Base-by-base conservation (phyloP, 495 filamentous ascomycete species). In the Niebla homalea region DNA sequence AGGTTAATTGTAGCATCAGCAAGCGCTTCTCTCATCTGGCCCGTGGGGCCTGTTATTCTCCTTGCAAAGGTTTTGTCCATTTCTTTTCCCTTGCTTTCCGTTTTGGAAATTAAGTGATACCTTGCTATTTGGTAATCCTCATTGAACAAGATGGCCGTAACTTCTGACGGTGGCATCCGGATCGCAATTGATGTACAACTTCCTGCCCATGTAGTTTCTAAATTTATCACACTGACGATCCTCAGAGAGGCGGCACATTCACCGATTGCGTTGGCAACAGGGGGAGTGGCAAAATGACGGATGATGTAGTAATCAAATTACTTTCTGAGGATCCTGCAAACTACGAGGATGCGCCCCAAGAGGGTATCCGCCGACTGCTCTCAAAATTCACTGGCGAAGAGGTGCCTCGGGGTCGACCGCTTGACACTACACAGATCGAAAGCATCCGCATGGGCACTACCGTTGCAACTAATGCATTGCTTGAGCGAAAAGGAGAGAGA, bases 401-500 rank as follows among this genome's bases (percentile, higher is more conserved):
- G 37, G 83, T 92, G 25, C 85, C 87, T 0, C 78, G 89, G 16
- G 89, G 88, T 15, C 70, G 86, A 62, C 75, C 87, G 0, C 64
- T 97, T 25, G 87, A 95, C 64, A 93, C 90, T 2, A 78, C 82
- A 36, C 67, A 77, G 58, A 96, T 98, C 57, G 81, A 87, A 47
- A 85, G 81, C 37, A 85, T 92, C 49, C 81, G 86, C 44, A 90
- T 93, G 87, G 87, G 87, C 25, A 93, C 87, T 18, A 93, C 87
- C 2, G 87, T 93, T 22, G 87, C 87, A 0, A 93, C 87, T 14
- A 93, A 93, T 63, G 87, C 86, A n/a, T 66, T 98, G 49, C 71
- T 98, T 1, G 93, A 98, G 66, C 68, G 92, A 50, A 98, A 97
- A 66, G 92, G 92, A 5, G 92, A 95, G 65, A 80, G 79, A 57